Conservation (phyloP, 345 rosid genomes). For the Crucihimalaya himalaica region DNA sequence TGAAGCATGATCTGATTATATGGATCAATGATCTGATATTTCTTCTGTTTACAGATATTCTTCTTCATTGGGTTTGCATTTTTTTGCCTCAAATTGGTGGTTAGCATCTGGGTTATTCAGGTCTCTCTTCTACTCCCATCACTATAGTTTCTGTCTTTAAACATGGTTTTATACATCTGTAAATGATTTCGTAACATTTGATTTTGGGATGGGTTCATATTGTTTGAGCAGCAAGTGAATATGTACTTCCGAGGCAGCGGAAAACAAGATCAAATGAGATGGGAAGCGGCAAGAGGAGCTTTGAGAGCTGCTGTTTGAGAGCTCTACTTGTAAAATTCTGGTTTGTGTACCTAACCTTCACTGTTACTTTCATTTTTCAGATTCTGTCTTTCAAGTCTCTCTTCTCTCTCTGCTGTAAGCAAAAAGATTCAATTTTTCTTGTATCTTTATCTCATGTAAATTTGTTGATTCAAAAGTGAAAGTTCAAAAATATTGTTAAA, state of each 20-base stretch:
- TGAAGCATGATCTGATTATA: background rate
- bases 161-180: background rate
- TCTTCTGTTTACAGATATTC: conserved; percentile 57
- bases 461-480: conserved; percentile 24
- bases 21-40: background rate
- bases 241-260: conserved; percentile 90
- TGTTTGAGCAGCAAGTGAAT: conserved; percentile 66
- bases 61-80: conserved; percentile 84
- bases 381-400: background rate
- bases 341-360: conserved; percentile 31
- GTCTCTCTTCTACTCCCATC: conserved; percentile 41
- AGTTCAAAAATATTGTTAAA: too few relatives aligned
- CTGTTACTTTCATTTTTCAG: conserved; percentile 1
- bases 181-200: background rate
- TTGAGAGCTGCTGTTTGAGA: conserved; percentile 70
- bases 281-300: conserved; percentile 58
- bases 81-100: conserved; percentile 64
- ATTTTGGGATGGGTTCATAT: background rate
- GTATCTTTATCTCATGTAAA: conserved; percentile 25
- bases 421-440: conserved; percentile 7
- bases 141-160: background rate
- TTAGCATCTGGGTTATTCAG: conserved; percentile 97
- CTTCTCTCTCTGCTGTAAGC: background rate
- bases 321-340: conserved; percentile 10
- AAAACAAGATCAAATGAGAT: conserved; percentile 63